phyloP scores from a whole-genome alignment of 345 rosid species.

The Moringa oleifera region DNA sequence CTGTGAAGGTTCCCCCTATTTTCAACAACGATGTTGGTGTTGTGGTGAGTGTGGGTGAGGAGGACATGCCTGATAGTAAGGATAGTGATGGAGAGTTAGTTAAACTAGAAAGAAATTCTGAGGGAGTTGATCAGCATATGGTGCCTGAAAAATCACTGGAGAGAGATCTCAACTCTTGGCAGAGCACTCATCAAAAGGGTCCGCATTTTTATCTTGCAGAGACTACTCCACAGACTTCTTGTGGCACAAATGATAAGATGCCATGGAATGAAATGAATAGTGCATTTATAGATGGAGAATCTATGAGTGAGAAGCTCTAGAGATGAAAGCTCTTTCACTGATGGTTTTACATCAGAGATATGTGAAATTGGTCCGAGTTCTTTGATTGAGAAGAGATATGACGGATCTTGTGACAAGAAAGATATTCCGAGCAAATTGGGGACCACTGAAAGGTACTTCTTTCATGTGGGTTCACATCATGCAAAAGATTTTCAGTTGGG shows the following conservation, averaged over 20 bases:
- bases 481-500: conserved; percentile 33
- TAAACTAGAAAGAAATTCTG: conserved; percentile 24
- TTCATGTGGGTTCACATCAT: conserved; percentile 52
- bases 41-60: conserved; percentile 14
- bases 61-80: conserved; percentile 22
- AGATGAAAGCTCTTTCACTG: conserved; percentile 26
- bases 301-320: conserved; percentile 40
- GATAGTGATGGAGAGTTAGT: conserved; percentile 25
- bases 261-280: conserved; percentile 31
- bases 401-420: conserved; percentile 25
- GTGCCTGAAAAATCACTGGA: conserved; percentile 25
- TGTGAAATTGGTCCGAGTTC: conserved; percentile 32
- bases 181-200: conserved; percentile 32
- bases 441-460: conserved; percentile 56
- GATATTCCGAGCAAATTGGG: conserved; percentile 36
- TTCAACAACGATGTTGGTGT: conserved; percentile 24
- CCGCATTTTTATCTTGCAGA: conserved; percentile 37
- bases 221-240: conserved; percentile 21
- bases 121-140: conserved; percentile 23
- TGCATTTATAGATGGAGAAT: conserved; percentile 27
- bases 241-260: conserved; percentile 21
- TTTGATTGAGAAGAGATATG: conserved; percentile 24
- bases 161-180: conserved; percentile 27
- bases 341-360: conserved; percentile 28
- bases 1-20: conserved; percentile 20